These are phyloP conservation scores for Trypanosoma theileri DNA, from an alignment of 208 protist genomes.

Conservation along the genomic window DNA sequence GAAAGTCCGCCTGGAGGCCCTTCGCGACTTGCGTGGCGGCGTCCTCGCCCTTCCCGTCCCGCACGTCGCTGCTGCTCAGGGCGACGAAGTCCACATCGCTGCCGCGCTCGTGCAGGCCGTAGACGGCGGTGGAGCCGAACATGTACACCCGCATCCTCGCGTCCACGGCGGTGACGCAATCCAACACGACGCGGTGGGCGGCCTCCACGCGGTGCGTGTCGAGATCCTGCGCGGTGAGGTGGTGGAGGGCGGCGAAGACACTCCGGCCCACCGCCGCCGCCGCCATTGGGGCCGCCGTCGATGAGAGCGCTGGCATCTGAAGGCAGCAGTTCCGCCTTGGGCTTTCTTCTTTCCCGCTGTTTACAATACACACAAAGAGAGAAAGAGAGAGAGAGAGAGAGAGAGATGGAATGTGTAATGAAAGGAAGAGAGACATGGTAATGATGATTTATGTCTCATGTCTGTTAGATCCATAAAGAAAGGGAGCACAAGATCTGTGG, in stretches of 20 bases:
- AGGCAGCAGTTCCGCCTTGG: too few species aligned
- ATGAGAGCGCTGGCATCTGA: too few species aligned
- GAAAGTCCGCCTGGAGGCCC: conserved; percentile 61
- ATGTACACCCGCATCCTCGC: conserved; percentile 56
- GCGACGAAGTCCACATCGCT: conserved; percentile 85
- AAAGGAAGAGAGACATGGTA: too few species aligned
- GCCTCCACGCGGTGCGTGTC: conserved; percentile 52
- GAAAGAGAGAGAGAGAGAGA: too few species aligned
- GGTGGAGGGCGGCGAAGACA: conserved; percentile 22
- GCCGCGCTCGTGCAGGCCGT: conserved; percentile 63
- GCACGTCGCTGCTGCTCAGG: conserved; percentile 42
- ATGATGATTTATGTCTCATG: too few species aligned
- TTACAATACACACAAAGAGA: too few species aligned
- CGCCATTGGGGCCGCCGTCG: too few species aligned
- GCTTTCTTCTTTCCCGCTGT: too few species aligned
- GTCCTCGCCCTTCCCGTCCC: conserved; percentile 59
- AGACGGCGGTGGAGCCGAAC: conserved; percentile 81
- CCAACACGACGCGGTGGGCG: conserved; percentile 38
- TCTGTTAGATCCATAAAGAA: too few species aligned
- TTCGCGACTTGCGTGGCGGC: conserved; percentile 65
- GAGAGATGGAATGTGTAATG: too few species aligned
- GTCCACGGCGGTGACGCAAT: conserved; percentile 53
- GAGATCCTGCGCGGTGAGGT: conserved; percentile 28
- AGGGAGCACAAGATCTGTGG: too few species aligned
- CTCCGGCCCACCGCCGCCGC: too few species aligned